Conservation (phyloP, 2,329 filamentous ascomycete species). For the Shiraia bambusicola region DNA sequence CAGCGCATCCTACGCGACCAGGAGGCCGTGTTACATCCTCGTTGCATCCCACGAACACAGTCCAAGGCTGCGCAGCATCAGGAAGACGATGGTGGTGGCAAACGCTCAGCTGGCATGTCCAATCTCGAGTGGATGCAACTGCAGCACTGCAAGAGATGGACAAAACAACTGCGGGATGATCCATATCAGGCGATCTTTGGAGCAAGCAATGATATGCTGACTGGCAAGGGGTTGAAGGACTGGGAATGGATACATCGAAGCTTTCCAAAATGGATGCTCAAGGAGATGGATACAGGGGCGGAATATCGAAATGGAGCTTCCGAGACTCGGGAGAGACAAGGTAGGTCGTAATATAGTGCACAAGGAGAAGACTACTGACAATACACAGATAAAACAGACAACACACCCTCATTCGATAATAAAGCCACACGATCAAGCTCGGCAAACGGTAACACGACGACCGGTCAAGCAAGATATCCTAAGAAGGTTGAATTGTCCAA, state of each 20-base stretch:
- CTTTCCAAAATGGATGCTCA: constrained; percentile 37
- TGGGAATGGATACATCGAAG: constrained; percentile 33
- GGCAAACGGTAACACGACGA: too few relatives aligned
- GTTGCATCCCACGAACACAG: constrained; percentile 33
- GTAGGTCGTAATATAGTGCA: background rate
- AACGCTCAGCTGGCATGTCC: constrained; percentile 27
- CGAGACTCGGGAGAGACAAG: background rate
- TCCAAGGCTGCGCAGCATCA: constrained; percentile 22
- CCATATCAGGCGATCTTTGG: constrained; percentile 50
- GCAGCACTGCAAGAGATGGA: constrained; percentile 33
- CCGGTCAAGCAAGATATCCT: constrained; percentile 8
- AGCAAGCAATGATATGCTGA: constrained; percentile 40
- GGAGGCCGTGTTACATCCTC: constrained; percentile 25
- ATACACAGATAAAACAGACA: background rate
- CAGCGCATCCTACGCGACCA: constrained; percentile 26
- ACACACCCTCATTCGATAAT: too few relatives aligned
- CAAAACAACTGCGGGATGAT: constrained; percentile 39
- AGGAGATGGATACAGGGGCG: constrained; percentile 24
- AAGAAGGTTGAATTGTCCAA: constrained; percentile 15
- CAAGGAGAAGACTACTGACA: background rate
- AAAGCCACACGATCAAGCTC: too few relatives aligned
- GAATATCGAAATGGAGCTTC: constrained; percentile 1
- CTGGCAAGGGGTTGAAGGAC: constrained; percentile 33
- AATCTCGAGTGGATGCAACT: constrained; percentile 35
- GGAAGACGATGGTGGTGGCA: constrained; percentile 19